A percentile compares a stretch with the other conserved stretches of the same genome.
Conservation (phyloP, 352 stramenopile species). For the Phytophthora ramorum region DNA sequence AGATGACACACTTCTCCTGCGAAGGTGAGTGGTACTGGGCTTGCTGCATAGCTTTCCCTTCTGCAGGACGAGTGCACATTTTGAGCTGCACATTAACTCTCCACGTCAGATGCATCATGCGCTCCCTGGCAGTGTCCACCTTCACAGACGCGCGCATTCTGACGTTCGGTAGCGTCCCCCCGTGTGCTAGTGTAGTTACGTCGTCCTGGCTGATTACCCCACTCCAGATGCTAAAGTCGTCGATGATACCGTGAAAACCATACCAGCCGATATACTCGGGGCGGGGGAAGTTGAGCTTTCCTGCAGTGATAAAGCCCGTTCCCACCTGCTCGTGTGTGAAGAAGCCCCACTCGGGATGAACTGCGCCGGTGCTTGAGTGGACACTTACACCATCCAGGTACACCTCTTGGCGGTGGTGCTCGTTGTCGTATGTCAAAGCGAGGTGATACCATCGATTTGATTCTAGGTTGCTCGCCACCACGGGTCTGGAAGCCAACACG, state of each 20-base stretch:
- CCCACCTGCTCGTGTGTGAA: slow-evolving; percentile 40
- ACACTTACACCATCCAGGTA: slow-evolving; percentile 34
- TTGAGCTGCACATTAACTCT: slow-evolving; percentile 5
- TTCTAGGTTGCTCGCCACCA: slow-evolving; percentile 28
- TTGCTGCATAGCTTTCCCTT: slow-evolving; percentile 7
- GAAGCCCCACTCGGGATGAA: slow-evolving; percentile 24
- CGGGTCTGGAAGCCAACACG: slow-evolving; percentile 29
- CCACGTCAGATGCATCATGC: neutral
- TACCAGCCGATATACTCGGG: slow-evolving; percentile 34
- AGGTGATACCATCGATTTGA: slow-evolving; percentile 47
- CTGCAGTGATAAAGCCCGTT: slow-evolving; percentile 37
- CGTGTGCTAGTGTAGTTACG: slow-evolving; percentile 12
- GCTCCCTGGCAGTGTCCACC: neutral
- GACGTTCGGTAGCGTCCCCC: neutral
- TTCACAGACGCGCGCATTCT: slow-evolving; percentile 9
- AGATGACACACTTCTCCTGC: slow-evolving; percentile 16
- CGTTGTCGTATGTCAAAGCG: slow-evolving; percentile 31
- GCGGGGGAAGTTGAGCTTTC: neutral
- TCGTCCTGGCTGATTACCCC: neutral
- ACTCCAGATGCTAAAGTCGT: slow-evolving; percentile 44
- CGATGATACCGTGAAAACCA: slow-evolving; percentile 40
- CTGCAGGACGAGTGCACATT: slow-evolving; percentile 8
- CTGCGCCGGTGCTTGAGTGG: slow-evolving; percentile 2
- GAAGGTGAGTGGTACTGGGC: slow-evolving; percentile 3
- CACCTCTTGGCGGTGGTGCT: slow-evolving; percentile 27